Conservation (phyloP, 768 basidiomycete species). For the Rhizopogon sp. region DNA sequence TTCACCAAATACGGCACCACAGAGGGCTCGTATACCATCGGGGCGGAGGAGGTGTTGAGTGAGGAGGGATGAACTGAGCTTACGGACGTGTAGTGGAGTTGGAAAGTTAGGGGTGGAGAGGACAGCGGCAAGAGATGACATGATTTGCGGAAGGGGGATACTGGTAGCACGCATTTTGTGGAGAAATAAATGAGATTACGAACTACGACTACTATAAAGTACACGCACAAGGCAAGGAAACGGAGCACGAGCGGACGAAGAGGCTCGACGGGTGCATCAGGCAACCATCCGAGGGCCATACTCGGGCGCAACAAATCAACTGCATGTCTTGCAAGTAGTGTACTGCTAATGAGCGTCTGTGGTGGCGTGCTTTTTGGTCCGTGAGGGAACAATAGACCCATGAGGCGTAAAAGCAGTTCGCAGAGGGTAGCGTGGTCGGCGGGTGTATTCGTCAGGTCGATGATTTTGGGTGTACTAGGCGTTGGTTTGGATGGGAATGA, state of each 20-base stretch:
- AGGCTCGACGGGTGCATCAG: conserved; percentile 40
- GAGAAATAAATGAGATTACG: conserved; percentile 3
- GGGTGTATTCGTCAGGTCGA: conserved; percentile 38
- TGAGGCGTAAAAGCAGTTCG: conserved; percentile 36
- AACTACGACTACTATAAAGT: conserved; percentile 2
- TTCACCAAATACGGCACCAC: conserved; percentile 64
- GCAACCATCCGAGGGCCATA: conserved; percentile 71
- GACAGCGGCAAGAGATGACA: conserved; percentile 59
- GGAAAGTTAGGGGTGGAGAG: conserved; percentile 33
- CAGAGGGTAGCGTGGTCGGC: conserved; percentile 42
- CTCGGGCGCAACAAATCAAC: conserved; percentile 55
- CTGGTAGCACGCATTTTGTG: conserved; percentile 20
- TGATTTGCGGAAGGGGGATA: conserved; percentile 59
- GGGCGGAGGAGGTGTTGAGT: conserved; percentile 67
- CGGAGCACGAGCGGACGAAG: conserved; percentile 50
- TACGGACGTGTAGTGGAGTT: conserved; percentile 48
- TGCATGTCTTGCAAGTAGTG: conserved; percentile 52
- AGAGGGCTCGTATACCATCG: conserved; percentile 66
- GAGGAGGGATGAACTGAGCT: conserved; percentile 56
- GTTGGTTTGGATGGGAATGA: conserved; percentile 32
- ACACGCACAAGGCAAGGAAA: conserved; percentile 58
- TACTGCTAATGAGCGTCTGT: conserved; percentile 57
- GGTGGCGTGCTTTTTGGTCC: conserved; percentile 44
- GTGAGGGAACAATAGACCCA: conserved; percentile 48
- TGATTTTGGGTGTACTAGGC: conserved; percentile 27